These are phyloP conservation scores for Daldinia concentrica DNA, from an alignment of 495 filamentous ascomycete species.

Conservation along the genomic window DNA sequence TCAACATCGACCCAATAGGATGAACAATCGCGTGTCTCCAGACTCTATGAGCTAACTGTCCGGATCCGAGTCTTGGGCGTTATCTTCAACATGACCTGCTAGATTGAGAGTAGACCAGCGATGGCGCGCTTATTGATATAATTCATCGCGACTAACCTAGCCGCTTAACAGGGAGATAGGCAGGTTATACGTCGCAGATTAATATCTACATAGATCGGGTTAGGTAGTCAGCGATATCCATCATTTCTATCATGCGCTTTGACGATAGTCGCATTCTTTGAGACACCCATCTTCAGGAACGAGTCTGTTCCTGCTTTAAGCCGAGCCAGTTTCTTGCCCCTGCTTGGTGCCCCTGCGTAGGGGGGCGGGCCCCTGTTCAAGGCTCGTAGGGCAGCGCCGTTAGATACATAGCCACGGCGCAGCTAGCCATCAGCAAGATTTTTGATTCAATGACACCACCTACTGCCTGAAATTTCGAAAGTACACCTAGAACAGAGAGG, in stretches of 20 bases:
- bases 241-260: conserved; percentile 14
- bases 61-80: not conserved
- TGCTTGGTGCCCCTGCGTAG: conserved; percentile 24
- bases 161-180: not conserved
- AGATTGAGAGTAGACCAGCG: not conserved
- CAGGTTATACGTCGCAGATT: not conserved
- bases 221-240: not conserved
- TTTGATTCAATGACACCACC: conserved; percentile 3
- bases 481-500: not conserved
- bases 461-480: conserved; percentile 1
- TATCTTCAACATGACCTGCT: conserved; percentile 15
- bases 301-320: conserved; percentile 33
- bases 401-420: conserved; percentile 6
- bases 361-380: not conserved
- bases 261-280: conserved; percentile 29
- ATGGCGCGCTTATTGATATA: not conserved
- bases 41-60: not conserved
- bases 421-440: conserved; percentile 7
- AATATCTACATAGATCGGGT: not conserved
- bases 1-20: not conserved
- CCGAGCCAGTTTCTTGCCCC: conserved; percentile 18
- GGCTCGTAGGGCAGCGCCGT: conserved; percentile 24
- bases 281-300: conserved; percentile 33
- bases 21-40: not conserved
- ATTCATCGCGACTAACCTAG: not conserved